A percentile compares a stretch with the other conserved stretches of the same genome.
phyloP scores from a whole-genome alignment of 306 rosid species.

The Fagus sylvatica region DNA sequence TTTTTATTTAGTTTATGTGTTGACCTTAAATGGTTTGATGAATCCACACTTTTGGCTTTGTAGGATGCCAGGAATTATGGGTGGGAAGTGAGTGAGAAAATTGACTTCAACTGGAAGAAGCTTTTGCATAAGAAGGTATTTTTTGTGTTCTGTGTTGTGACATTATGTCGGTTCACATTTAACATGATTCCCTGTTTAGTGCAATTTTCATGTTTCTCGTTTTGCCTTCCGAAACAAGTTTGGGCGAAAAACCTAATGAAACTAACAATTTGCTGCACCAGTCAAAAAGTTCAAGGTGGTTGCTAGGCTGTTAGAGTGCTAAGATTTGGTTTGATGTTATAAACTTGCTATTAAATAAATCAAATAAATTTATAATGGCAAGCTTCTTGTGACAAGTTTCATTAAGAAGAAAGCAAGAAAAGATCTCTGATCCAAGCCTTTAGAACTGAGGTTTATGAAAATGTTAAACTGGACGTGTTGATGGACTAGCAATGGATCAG shows the following conservation, averaged over 20 bases:
- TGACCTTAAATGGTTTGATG: background rate
- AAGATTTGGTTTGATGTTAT: background rate
- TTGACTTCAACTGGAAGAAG: conserved; percentile 92
- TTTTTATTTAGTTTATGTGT: background rate
- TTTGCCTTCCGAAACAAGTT: background rate
- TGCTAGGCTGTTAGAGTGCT: background rate
- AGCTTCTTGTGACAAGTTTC: background rate
- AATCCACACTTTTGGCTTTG: conserved; percentile 16
- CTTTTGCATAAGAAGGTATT: conserved; percentile 88
- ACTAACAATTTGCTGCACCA: background rate
- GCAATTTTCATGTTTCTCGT: background rate
- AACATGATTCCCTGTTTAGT: background rate
- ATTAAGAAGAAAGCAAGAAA: too few species aligned
- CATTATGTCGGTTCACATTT: background rate
- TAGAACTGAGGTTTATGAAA: background rate
- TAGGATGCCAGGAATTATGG: conserved; percentile 93
- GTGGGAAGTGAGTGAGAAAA: conserved; percentile 83
- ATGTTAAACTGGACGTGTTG: background rate
- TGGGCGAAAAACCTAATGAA: conserved; percentile 3
- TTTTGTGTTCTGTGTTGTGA: conserved; percentile 4
- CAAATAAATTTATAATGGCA: background rate
- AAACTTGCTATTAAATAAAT: background rate
- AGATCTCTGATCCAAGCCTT: too few species aligned
- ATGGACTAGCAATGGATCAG: background rate
- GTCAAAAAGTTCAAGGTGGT: background rate